Conservation (phyloP, 2,329 filamentous ascomycete species). For the Paraconiothyrium sp. region DNA sequence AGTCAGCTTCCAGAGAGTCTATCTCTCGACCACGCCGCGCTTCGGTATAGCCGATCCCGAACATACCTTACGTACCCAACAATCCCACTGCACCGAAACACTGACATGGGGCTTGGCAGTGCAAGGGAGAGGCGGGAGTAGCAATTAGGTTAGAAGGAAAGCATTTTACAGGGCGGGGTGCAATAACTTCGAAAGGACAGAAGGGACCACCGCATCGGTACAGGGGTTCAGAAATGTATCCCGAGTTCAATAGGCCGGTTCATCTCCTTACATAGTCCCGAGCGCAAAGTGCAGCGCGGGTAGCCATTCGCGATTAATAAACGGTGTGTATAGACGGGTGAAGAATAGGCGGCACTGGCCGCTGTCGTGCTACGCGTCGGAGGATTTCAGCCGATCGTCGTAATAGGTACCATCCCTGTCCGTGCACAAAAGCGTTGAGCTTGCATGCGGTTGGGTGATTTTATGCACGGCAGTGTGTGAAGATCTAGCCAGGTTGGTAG, state of each 20-base stretch:
- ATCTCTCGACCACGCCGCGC: neutral
- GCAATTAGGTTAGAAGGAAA: slow-evolving; percentile 5
- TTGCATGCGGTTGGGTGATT: neutral
- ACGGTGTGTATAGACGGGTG: neutral
- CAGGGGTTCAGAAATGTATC: slow-evolving; percentile 11
- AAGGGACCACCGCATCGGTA: neutral
- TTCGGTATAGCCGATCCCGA: neutral
- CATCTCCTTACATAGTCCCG: neutral
- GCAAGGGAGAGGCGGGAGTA: slow-evolving; percentile 6
- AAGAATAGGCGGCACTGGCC: slow-evolving; percentile 10
- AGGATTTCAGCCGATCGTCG: slow-evolving; percentile 8
- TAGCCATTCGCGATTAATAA: neutral
- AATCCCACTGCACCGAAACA: slow-evolving; percentile 3
- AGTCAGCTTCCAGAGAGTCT: neutral
- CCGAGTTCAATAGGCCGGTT: slow-evolving; percentile 3
- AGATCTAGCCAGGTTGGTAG: slow-evolving; percentile 8
- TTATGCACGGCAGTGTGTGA: neutral
- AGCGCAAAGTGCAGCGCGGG: slow-evolving; percentile 2
- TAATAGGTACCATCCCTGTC: neutral
- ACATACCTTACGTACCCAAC: slow-evolving; percentile 8
- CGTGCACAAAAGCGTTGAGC: neutral
- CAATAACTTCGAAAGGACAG: slow-evolving; percentile 7
- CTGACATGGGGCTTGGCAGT: neutral
- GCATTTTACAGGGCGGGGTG: slow-evolving; percentile 12
- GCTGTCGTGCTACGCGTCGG: slow-evolving; percentile 4